phyloP scores from a whole-genome alignment of 2,329 filamentous ascomycete genomes.

The Fusarium musae region DNA sequence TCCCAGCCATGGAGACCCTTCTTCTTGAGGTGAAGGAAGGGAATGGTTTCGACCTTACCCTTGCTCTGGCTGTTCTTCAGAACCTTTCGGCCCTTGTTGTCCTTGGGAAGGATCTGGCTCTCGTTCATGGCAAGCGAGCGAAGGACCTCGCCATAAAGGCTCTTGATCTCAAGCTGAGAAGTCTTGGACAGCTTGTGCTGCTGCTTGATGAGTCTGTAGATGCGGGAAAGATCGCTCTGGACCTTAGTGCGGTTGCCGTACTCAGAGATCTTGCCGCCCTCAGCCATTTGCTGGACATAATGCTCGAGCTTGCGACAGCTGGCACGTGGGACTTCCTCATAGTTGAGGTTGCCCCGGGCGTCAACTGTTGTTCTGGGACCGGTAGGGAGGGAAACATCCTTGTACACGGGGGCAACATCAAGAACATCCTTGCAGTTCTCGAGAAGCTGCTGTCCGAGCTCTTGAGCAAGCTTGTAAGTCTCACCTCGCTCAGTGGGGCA shows the following conservation, averaged over 20 bases:
- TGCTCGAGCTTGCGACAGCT: conserved; percentile 97
- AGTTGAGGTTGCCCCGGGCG: conserved; percentile 89
- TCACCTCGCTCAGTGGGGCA: conserved; percentile 96
- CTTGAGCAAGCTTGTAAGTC: conserved; percentile 97
- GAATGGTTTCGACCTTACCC: conserved; percentile 96
- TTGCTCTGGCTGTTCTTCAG: conserved; percentile 70
- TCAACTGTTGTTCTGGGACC: conserved; percentile 94
- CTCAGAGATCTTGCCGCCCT: conserved; percentile 97
- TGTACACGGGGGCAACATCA: conserved; percentile 86
- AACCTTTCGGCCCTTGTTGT: conserved; percentile 74
- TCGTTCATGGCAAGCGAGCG: conserved; percentile 98
- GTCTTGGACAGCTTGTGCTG: conserved; percentile 98
- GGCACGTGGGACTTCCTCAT: conserved; percentile 84
- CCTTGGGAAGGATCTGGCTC: conserved; percentile 92
- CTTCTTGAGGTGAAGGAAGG: conserved; percentile 96
- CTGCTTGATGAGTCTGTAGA: conserved; percentile 98
- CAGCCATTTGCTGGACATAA: conserved; percentile 98
- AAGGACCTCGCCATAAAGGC: conserved; percentile 91
- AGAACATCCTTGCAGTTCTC: conserved; percentile 97
- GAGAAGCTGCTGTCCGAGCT: conserved; percentile 91
- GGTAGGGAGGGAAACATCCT: conserved; percentile 93
- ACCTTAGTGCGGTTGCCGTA: conserved; percentile 99
- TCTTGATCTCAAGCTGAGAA: conserved; percentile 96
- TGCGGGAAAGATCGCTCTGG: conserved; percentile 91
- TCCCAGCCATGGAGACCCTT: conserved; percentile 96